Evolutionary conservation across 2,329 filamentous ascomycete species (phyloP), one percentile per base, ranked within the genome.

Genomic region (Aspergillus sp.): DNA sequence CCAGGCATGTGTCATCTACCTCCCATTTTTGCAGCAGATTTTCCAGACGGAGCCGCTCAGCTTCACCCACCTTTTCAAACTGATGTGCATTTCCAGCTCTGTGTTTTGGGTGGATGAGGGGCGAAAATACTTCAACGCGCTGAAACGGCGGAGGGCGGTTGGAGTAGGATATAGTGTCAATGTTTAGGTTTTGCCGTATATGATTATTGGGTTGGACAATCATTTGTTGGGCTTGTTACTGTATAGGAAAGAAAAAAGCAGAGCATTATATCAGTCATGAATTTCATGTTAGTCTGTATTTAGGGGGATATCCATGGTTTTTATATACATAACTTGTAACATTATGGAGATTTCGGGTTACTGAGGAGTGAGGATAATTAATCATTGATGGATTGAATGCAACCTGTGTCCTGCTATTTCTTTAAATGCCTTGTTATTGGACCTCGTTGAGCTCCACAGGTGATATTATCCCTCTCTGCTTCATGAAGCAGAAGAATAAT

Each of bases 51-150:
- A 98, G 67, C 85, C 87, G 1, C 68, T 98, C 42, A 74, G 81
- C 0, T 64, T 90, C 7, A 71, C 77, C 47, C 93, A 98, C 72
- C 67, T 97, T 44, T 59, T 90, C 33, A 73, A 82, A 46, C 72
- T 98, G 54, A 57, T 91, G 27, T 64, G 81, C 37, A 74, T 98
- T 48, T 86, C 90, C 48, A 97, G 90, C 70, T 82, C 80, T 40
- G 93, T 98, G 27, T 95, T 98, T 66, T 97, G 89, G 88, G 90
- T 83, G 9, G 93, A 98, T 66, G 93, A 98, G 71, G 76, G 76
- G 35, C 78, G 93, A 61, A 98, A 98, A 70, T 94, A 85, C 49
- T 52, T 65, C 27, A 50, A 58, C 39, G 50, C 50, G 12, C 45
- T 65, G 42, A 55, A 57, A 43, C 61, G 63, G 41, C 57, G 60